Evolutionary conservation across 2,329 filamentous ascomycete species (phyloP).

Genomic region (Fusarium chaquense): DNA sequence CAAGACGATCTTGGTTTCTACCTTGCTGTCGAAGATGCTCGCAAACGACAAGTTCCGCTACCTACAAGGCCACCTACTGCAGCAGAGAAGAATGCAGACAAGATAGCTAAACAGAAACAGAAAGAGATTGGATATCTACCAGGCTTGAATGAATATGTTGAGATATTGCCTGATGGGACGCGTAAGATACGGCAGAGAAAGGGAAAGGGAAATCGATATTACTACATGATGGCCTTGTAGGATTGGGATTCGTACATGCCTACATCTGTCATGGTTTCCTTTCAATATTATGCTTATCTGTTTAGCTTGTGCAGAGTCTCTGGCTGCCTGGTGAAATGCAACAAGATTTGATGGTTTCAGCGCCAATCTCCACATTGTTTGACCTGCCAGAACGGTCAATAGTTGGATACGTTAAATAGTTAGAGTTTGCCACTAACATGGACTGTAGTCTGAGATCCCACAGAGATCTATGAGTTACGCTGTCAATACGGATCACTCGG

Average conservation of each 20-base stretch:
- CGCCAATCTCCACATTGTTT: conserved; percentile 3
- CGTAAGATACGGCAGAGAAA: conserved; percentile 26
- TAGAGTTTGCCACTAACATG: not conserved
- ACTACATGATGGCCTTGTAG: conserved; percentile 2
- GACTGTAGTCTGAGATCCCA: not conserved
- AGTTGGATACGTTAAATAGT: not conserved
- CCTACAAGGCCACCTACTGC: conserved; percentile 19
- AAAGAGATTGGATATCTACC: conserved; percentile 28
- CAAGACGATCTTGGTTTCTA: conserved; percentile 33
- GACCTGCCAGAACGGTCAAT: not conserved
- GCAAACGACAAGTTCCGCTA: not conserved
- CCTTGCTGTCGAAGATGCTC: conserved; percentile 23
- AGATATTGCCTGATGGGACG: conserved; percentile 26
- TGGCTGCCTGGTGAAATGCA: not conserved
- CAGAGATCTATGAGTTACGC: not conserved
- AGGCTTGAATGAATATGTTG: conserved; percentile 24
- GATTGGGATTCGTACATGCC: not conserved
- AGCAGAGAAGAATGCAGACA: conserved; percentile 19
- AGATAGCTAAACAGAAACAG: conserved; percentile 8
- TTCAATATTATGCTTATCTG: not conserved
- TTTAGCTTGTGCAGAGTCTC: not conserved
- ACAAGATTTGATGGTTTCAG: not conserved
- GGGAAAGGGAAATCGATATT: conserved; percentile 6
- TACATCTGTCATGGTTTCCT: not conserved
- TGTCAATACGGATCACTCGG: not conserved